phyloP scores from a whole-genome alignment of 2,329 filamentous ascomycete species.

The Trichoderma oligosporum region DNA sequence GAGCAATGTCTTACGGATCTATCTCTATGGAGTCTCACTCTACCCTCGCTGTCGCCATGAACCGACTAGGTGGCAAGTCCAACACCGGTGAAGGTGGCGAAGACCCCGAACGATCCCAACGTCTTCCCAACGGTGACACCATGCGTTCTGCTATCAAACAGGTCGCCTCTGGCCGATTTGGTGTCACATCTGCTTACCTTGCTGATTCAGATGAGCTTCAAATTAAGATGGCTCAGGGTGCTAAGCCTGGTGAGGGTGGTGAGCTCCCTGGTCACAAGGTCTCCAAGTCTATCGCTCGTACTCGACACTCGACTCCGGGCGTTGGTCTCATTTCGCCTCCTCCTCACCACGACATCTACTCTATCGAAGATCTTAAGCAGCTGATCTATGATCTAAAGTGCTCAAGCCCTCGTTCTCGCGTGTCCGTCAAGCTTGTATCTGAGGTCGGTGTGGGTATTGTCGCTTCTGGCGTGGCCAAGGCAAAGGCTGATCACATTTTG shows the following conservation, averaged over 20 bases:
- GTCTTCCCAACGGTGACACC: slow-evolving; percentile 86
- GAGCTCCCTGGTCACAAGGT: slow-evolving; percentile 97
- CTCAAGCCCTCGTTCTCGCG: slow-evolving; percentile 83
- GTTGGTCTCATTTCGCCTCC: slow-evolving; percentile 94
- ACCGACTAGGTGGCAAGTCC: slow-evolving; percentile 90
- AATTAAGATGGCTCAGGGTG: slow-evolving; percentile 99
- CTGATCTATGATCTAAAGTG: slow-evolving; percentile 97
- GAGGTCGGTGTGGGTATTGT: slow-evolving; percentile 98
- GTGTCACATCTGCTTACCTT: slow-evolving; percentile 91
- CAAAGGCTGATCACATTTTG: slow-evolving; percentile 93
- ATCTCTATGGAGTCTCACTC: slow-evolving; percentile 99
- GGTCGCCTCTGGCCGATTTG: slow-evolving; percentile 91
- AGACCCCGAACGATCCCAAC: slow-evolving; percentile 83
- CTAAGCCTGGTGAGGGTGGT: slow-evolving; percentile 96
- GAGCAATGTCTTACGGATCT: slow-evolving; percentile 97
- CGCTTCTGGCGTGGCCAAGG: slow-evolving; percentile 94
- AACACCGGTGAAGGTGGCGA: slow-evolving; percentile 98
- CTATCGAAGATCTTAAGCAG: slow-evolving; percentile 96
- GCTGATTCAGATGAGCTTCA: slow-evolving; percentile 94
- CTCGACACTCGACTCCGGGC: slow-evolving; percentile 91
- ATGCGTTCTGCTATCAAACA: slow-evolving; percentile 98
- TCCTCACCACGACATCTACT: slow-evolving; percentile 97
- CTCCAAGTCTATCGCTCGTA: slow-evolving; percentile 87
- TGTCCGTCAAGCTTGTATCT: slow-evolving; percentile 96
- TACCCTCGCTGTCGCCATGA: slow-evolving; percentile 93